Evolutionary conservation across 768 basidiomycete species (phyloP).

Genomic region (Tephrocybe rancida): DNA sequence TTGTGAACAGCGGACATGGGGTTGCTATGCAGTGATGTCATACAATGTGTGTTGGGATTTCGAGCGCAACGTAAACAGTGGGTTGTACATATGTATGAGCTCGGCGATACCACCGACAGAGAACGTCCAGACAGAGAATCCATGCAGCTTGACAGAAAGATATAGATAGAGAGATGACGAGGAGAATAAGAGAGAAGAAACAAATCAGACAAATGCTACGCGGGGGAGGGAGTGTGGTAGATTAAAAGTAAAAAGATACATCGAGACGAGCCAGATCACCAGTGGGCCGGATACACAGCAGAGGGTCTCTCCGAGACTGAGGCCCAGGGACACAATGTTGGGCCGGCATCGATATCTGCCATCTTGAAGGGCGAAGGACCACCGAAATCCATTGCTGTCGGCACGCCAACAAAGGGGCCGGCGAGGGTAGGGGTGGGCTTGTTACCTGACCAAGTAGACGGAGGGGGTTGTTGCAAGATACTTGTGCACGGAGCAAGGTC

Average conservation of each 20-base stretch:
- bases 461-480: background rate
- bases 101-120: slow-evolving; percentile 9
- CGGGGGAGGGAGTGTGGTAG: background rate
- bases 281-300: slow-evolving; percentile 14
- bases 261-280: slow-evolving; percentile 2
- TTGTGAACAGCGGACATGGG: background rate
- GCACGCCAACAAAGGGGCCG: slow-evolving; percentile 1
- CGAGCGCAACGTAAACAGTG: background rate
- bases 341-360: slow-evolving; percentile 1
- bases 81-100: slow-evolving; percentile 7
- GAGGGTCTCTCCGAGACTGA: slow-evolving; percentile 3
- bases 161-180: slow-evolving; percentile 13
- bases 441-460: background rate
- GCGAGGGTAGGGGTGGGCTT: slow-evolving; percentile 6
- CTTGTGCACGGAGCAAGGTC: slow-evolving; percentile 1
- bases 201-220: slow-evolving; percentile 17
- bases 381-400: slow-evolving; percentile 1
- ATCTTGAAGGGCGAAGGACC: slow-evolving; percentile 2
- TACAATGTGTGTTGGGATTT: slow-evolving; percentile 7
- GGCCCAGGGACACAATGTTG: background rate
- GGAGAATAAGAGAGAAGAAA: slow-evolving; percentile 14
- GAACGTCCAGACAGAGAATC: slow-evolving; percentile 18
- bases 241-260: background rate
- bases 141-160: slow-evolving; percentile 14
- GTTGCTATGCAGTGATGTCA: background rate